These are phyloP conservation scores for Aspergillus ellipticus DNA, from an alignment of 495 filamentous ascomycete species.

Conservation along the genomic window DNA sequence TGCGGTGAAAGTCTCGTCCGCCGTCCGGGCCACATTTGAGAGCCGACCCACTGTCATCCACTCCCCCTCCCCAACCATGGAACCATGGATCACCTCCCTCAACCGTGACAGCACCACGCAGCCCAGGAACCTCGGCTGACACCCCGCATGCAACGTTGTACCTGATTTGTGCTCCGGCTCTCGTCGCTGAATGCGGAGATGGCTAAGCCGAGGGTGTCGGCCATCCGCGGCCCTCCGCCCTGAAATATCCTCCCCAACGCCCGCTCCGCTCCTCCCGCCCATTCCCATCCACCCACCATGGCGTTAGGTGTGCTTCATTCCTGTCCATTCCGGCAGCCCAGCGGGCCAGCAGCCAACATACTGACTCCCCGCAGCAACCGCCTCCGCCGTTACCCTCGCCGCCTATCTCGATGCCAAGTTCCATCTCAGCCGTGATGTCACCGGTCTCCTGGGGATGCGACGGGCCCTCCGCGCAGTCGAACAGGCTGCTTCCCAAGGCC, in stretches of 20 bases:
- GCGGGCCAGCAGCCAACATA: neutral
- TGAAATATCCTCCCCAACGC: neutral
- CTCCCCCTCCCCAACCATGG: too few relatives aligned
- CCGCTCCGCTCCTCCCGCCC: neutral
- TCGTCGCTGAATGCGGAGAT: neutral
- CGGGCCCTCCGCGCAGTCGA: constrained; percentile 35
- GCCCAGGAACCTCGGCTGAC: too few relatives aligned
- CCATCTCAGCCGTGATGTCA: constrained; percentile 58
- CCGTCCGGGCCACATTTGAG: too few relatives aligned
- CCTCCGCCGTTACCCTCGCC: constrained; percentile 43
- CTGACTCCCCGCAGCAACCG: constrained; percentile 31
- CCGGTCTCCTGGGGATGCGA: constrained; percentile 25
- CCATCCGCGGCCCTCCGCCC: neutral
- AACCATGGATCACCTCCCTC: too few relatives aligned
- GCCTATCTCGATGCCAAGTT: constrained; percentile 71
- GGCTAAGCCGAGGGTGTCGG: neutral
- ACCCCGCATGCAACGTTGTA: too few relatives aligned
- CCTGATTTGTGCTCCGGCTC: neutral
- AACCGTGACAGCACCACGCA: too few relatives aligned
- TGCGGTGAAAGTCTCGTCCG: too few relatives aligned
- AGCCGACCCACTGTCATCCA: too few relatives aligned
- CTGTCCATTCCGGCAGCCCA: neutral
- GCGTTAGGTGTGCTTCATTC: neutral
- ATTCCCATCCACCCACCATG: neutral
- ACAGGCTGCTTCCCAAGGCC: constrained; percentile 40